A percentile compares a stretch with the other conserved stretches of the same genome.
Conservation (phyloP, 176 grass and related monocot genomes). For the Otatea glauca region DNA sequence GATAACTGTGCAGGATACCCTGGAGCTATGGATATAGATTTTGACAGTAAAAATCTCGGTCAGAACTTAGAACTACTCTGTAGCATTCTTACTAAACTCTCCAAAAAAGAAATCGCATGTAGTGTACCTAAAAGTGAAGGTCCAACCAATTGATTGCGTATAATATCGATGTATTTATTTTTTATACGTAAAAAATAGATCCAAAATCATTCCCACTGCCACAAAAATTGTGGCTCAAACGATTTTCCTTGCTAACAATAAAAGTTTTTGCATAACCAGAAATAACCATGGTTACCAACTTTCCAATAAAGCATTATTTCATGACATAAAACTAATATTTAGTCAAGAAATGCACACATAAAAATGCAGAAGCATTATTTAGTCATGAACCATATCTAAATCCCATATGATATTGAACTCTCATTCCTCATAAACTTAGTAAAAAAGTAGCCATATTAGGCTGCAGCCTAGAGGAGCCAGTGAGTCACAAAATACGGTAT, state of each 20-base stretch:
- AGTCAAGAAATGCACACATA: background rate
- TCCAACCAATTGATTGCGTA: background rate
- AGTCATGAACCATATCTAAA: background rate
- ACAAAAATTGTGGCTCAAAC: background rate
- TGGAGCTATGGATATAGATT: background rate
- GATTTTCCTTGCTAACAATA: background rate
- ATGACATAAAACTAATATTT: background rate
- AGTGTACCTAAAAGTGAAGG: background rate
- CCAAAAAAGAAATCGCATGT: background rate
- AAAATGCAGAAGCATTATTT: background rate
- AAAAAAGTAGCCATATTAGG: background rate
- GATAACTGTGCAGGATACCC: background rate
- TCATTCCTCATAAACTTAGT: background rate
- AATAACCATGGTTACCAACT: background rate
- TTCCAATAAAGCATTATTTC: background rate
- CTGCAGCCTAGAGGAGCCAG: background rate
- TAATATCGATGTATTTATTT: background rate
- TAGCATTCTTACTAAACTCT: background rate
- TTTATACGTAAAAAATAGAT: background rate
- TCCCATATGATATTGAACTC: background rate
- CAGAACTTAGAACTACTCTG: slow-evolving; percentile 14
- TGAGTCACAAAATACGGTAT: background rate
- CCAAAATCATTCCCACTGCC: background rate
- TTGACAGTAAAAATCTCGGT: background rate
- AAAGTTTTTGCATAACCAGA: background rate